These are phyloP conservation scores for Uncinocarpus reesii DNA, from an alignment of 2,329 filamentous ascomycete species.

Conservation along the genomic window DNA sequence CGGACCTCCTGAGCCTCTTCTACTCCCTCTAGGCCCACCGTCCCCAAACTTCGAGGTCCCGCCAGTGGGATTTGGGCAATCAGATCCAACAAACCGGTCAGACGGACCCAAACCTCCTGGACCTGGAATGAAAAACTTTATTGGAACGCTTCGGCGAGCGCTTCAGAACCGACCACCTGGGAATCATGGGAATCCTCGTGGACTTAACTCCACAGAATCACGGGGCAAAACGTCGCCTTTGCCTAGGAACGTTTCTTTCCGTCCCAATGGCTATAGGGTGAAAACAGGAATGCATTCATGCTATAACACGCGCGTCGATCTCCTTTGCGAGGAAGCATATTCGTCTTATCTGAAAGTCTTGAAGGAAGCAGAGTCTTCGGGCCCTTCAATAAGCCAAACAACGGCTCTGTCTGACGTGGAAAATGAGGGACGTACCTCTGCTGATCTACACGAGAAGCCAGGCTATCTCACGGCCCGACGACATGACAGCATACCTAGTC, in stretches of 20 bases:
- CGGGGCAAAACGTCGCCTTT: conserved; percentile 34
- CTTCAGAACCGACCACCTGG: conserved; percentile 51
- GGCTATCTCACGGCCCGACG: conserved; percentile 7
- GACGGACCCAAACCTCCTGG: conserved; percentile 21
- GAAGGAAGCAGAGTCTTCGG: conserved; percentile 41
- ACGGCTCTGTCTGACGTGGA: conserved; percentile 9
- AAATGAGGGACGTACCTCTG: neutral
- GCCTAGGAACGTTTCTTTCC: conserved; percentile 37
- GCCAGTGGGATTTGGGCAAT: conserved; percentile 19
- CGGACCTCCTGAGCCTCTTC: conserved; percentile 70
- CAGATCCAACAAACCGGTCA: conserved; percentile 1
- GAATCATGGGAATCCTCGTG: neutral
- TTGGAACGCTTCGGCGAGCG: conserved; percentile 76
- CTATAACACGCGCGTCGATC: conserved; percentile 60
- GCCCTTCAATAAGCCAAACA: conserved; percentile 12
- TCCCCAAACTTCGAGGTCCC: conserved; percentile 33
- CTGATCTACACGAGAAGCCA: neutral
- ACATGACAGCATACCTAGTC: conserved; percentile 35
- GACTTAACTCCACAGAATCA: conserved; percentile 15
- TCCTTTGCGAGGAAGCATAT: conserved; percentile 66
- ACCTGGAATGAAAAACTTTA: conserved; percentile 72
- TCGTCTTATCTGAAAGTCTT: conserved; percentile 72
- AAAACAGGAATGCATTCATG: conserved; percentile 28
- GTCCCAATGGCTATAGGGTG: conserved; percentile 36
- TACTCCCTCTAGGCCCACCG: conserved; percentile 53